Conservation (phyloP, 2,329 filamentous ascomycete species). For the Arthrobotrys megalospora region DNA sequence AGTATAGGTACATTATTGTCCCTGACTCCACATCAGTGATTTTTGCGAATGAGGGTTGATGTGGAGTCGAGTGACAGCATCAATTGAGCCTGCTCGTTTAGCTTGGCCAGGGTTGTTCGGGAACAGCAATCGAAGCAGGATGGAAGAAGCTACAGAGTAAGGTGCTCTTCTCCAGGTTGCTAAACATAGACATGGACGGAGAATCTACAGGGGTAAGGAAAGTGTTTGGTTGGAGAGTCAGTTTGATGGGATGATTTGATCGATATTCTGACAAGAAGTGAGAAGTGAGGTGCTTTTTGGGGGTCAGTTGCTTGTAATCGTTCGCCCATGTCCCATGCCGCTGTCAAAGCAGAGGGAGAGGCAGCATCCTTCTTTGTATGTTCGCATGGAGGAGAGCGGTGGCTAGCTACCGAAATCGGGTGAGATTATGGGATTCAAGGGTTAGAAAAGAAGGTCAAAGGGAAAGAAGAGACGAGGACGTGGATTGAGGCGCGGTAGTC, state of each 20-base stretch:
- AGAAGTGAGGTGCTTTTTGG: constrained; percentile 38
- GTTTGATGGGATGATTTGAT: constrained; percentile 49
- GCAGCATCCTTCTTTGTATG: constrained; percentile 57
- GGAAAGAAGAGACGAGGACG: constrained; percentile 46
- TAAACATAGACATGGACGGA: constrained; percentile 54
- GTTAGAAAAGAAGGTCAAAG: constrained; percentile 57
- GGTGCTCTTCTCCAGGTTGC: constrained; percentile 46
- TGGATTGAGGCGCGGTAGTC: constrained; percentile 51
- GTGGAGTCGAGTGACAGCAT: constrained; percentile 58
- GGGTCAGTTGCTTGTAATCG: constrained; percentile 33
- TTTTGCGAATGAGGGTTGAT: constrained; percentile 38
- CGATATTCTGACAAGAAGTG: constrained; percentile 27
- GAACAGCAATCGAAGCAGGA: constrained; percentile 59
- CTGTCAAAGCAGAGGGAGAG: constrained; percentile 34
- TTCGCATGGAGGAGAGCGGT: constrained; percentile 44
- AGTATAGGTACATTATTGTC: constrained; percentile 54
- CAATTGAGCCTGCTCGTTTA: constrained; percentile 57
- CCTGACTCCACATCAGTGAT: constrained; percentile 44
- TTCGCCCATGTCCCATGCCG: constrained; percentile 49
- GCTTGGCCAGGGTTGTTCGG: constrained; percentile 50
- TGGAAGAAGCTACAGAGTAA: constrained; percentile 57
- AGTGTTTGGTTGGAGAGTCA: constrained; percentile 18
- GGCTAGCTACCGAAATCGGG: constrained; percentile 59
- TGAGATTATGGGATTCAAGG: constrained; percentile 41
- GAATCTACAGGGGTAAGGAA: constrained; percentile 35